phyloP scores from a whole-genome alignment of 2,329 filamentous ascomycete species.

The Penicillium sclerotiorum region DNA sequence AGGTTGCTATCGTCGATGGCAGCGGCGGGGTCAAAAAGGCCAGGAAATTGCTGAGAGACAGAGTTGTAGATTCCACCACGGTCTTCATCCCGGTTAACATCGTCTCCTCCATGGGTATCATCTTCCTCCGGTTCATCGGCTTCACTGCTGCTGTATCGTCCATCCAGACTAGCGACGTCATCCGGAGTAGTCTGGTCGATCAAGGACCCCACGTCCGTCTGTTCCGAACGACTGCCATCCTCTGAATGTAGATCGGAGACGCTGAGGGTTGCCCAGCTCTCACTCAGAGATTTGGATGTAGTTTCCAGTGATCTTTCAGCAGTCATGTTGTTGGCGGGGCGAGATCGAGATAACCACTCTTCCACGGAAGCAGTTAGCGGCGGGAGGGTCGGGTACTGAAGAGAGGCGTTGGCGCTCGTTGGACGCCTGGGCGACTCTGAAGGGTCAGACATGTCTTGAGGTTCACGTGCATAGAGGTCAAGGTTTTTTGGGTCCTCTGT shows the following conservation, averaged over 20 bases:
- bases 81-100: constrained; percentile 13
- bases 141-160: constrained; percentile 41
- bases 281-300: constrained; percentile 39
- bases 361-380: constrained; percentile 42
- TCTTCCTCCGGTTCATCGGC: constrained; percentile 36
- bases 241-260: constrained; percentile 48
- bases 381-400: constrained; percentile 47
- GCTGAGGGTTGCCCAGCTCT: constrained; percentile 51
- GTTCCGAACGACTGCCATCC: constrained; percentile 48
- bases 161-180: constrained; percentile 49
- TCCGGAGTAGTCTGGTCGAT: constrained; percentile 46
- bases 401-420: constrained; percentile 29
- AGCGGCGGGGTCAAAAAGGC: constrained; percentile 11
- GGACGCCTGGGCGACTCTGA: constrained; percentile 35
- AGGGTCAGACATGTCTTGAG: constrained; percentile 40
- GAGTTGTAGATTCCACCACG: constrained; percentile 28
- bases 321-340: constrained; percentile 45
- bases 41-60: neutral
- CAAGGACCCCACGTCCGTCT: constrained; percentile 47
- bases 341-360: constrained; percentile 46
- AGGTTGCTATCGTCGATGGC: constrained; percentile 40
- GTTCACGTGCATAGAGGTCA: constrained; percentile 1
- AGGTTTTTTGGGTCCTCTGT: neutral
- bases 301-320: constrained; percentile 34
- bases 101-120: constrained; percentile 28